These are phyloP conservation scores for Plasmodium gonderi DNA, from an alignment of 169 alveolate genomes.

Conservation along the genomic window DNA sequence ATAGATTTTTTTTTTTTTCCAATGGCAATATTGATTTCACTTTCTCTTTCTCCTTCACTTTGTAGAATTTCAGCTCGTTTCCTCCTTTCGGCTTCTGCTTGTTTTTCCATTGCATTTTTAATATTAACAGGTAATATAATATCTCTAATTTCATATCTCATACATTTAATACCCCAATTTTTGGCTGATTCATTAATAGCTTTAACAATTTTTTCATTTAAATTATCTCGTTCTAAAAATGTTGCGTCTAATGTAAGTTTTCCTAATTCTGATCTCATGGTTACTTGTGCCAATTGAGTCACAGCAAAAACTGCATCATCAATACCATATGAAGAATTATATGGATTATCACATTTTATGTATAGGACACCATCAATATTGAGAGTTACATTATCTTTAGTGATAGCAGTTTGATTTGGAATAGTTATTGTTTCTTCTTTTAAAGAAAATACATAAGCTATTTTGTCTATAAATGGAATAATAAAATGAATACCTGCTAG, in stretches of 20 bases:
- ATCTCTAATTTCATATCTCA: conserved; percentile 95
- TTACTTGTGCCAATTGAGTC: conserved; percentile 95
- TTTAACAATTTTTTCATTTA: conserved; percentile 91
- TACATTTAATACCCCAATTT: conserved; percentile 95
- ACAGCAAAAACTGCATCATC: conserved; percentile 94
- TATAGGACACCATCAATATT: conserved; percentile 96
- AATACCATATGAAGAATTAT: conserved; percentile 94
- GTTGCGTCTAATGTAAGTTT: conserved; percentile 95
- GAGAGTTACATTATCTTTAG: conserved; percentile 94
- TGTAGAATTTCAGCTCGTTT: conserved; percentile 94
- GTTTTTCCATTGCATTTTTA: conserved; percentile 94
- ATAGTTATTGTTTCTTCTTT: conserved; percentile 94
- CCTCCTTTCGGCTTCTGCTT: conserved; percentile 96
- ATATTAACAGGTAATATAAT: conserved; percentile 93
- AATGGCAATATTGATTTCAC: conserved; percentile 94
- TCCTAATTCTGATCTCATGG: conserved; percentile 97
- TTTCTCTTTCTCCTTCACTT: conserved; percentile 93
- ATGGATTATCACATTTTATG: conserved; percentile 89
- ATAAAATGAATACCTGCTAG: conserved; percentile 93
- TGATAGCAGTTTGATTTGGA: conserved; percentile 94
- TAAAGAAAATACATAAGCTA: conserved; percentile 93
- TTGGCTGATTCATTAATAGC: conserved; percentile 92
- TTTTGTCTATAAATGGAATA: conserved; percentile 91
- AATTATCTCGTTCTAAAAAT: conserved; percentile 94
- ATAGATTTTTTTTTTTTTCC: conserved; percentile 90